These are phyloP conservation scores for Lentinus tigrinus DNA, from an alignment of 768 basidiomycete species.

Conservation along the genomic window DNA sequence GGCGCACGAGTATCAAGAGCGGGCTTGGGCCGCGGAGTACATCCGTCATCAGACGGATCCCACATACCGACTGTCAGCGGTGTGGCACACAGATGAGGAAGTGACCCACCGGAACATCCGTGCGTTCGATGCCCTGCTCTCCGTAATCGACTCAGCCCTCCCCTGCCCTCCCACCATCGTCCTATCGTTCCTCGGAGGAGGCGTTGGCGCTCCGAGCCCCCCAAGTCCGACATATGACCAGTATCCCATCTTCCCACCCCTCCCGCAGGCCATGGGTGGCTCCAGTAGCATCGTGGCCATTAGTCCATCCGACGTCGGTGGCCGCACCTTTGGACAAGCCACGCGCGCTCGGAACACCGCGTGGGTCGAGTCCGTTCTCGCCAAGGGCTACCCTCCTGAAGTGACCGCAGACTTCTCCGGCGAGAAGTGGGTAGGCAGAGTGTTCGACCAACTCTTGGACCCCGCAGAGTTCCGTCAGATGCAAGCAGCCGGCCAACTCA, in stretches of 20 bases:
- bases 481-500: conserved; percentile 40
- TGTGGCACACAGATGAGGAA: background rate
- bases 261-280: conserved; percentile 28
- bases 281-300: conserved; percentile 2
- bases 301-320: background rate
- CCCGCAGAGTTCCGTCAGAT: conserved; percentile 32
- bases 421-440: conserved; percentile 15
- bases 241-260: conserved; percentile 31
- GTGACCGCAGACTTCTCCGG: conserved; percentile 22
- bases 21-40: conserved; percentile 28
- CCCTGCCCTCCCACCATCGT: conserved; percentile 26
- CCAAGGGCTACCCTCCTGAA: conserved; percentile 25
- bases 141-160: conserved; percentile 34
- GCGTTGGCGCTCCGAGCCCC: background rate
- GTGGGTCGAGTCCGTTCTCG: conserved; percentile 35
- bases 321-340: background rate
- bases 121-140: conserved; percentile 32
- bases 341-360: conserved; percentile 31
- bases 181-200: conserved; percentile 3
- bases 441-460: conserved; percentile 13
- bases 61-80: background rate
- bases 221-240: background rate
- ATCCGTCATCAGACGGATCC: conserved; percentile 15
- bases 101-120: conserved; percentile 5
- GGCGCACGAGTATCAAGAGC: conserved; percentile 24